A percentile compares a stretch with the other conserved stretches of the same genome.
Evolutionary conservation across 139 green algal genomes (phyloP).

Genomic region (Penium margaritaceum): DNA sequence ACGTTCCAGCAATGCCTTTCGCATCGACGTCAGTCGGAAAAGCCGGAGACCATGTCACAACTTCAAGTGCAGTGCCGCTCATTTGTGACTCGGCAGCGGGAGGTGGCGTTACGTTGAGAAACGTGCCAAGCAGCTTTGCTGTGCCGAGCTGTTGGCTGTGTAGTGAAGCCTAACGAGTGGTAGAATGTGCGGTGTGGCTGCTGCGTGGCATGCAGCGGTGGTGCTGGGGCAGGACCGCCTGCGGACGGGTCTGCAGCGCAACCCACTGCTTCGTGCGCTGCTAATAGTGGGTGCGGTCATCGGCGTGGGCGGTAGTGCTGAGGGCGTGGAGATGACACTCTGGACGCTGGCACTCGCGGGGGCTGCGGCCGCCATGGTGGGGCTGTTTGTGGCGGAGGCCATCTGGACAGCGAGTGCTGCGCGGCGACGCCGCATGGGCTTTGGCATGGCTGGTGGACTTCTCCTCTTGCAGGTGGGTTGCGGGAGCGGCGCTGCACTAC

Average conservation of each 20-base stretch:
- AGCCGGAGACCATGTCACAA: too few relatives aligned
- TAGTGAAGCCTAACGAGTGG: too few relatives aligned
- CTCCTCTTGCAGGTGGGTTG: slow-evolving; percentile 16
- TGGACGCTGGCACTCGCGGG: slow-evolving; percentile 10
- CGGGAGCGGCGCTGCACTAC: too few relatives aligned
- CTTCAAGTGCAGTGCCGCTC: too few relatives aligned
- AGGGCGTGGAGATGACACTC: slow-evolving; percentile 3
- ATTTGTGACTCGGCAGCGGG: too few relatives aligned
- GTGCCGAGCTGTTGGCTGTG: too few relatives aligned
- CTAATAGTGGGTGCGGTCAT: slow-evolving; percentile 16
- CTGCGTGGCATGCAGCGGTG: slow-evolving; percentile 4
- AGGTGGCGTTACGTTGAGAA: too few relatives aligned
- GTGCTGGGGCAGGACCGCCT: slow-evolving; percentile 18
- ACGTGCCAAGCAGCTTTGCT: too few relatives aligned
- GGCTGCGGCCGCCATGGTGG: slow-evolving; percentile 4
- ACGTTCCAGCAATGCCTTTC: too few relatives aligned
- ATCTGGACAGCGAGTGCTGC: slow-evolving; percentile 11
- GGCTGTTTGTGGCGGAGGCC: slow-evolving; percentile 9
- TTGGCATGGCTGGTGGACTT: slow-evolving; percentile 24
- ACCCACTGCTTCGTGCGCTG: slow-evolving; percentile 6
- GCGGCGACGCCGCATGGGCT: slow-evolving; percentile 9
- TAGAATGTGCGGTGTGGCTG: too few relatives aligned
- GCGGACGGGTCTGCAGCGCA: neutral
- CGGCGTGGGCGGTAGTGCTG: neutral
- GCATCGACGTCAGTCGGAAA: too few relatives aligned